Conservation (phyloP, 371 early-diverging fungal species). For the Actinomortierella ambigua region DNA sequence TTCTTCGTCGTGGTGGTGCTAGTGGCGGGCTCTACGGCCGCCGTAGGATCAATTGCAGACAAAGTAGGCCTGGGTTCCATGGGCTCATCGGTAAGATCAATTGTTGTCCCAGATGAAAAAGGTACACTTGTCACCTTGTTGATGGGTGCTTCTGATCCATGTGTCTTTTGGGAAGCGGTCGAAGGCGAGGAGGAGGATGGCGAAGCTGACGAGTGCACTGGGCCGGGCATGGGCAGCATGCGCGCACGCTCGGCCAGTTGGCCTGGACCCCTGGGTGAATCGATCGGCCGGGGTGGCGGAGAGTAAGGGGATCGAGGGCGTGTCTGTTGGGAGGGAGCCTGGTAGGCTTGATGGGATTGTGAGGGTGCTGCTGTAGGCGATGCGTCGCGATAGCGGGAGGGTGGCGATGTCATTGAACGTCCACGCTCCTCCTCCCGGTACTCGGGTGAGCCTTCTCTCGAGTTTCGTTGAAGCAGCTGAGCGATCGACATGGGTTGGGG, state of each 20-base stretch:
- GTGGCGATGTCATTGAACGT: conserved; percentile 4
- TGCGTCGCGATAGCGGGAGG: neutral
- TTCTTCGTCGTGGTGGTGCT: conserved; percentile 12
- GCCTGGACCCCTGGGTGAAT: conserved; percentile 12
- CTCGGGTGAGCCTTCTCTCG: conserved; percentile 26
- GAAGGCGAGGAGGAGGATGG: neutral
- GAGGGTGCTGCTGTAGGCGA: neutral
- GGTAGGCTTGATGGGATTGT: conserved; percentile 9
- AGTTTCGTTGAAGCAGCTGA: conserved; percentile 23
- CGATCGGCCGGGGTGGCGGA: neutral
- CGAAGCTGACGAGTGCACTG: conserved; percentile 1
- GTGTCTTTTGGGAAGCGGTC: neutral
- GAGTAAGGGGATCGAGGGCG: conserved; percentile 9
- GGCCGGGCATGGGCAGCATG: conserved; percentile 15
- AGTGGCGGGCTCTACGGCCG: conserved; percentile 6
- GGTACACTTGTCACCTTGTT: neutral
- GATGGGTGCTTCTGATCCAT: neutral
- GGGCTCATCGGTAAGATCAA: conserved; percentile 5
- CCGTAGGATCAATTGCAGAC: neutral
- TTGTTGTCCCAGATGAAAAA: neutral
- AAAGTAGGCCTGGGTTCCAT: conserved; percentile 1
- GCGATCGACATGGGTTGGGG: conserved; percentile 33
- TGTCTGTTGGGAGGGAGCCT: conserved; percentile 15
- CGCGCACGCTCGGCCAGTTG: conserved; percentile 31
- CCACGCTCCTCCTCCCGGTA: conserved; percentile 15